Evolutionary conservation across 768 basidiomycete species (phyloP).

Genomic region (Naematelia aurantialba): DNA sequence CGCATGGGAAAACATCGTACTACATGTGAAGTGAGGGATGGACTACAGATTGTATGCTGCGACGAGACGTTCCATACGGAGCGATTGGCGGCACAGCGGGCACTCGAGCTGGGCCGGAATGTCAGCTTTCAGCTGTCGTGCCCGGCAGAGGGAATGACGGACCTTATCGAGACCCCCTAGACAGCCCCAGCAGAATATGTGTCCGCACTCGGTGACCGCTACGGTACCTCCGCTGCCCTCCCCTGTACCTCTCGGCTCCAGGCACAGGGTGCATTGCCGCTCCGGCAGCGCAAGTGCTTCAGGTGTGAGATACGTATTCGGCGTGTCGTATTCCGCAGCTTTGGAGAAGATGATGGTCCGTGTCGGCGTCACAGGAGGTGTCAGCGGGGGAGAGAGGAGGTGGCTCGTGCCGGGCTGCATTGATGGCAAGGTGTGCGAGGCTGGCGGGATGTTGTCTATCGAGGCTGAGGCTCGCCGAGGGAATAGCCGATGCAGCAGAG

Average conservation of each 20-base stretch:
- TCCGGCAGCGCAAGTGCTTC: conserved; percentile 26
- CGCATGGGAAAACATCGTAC: background rate
- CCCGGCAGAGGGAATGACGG: conserved; percentile 7
- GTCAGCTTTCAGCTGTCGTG: conserved; percentile 3
- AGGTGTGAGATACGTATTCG: conserved; percentile 36
- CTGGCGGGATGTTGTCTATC: background rate
- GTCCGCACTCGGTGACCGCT: conserved; percentile 50
- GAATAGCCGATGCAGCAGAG: conserved; percentile 23
- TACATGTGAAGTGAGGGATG: background rate
- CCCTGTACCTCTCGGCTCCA: conserved; percentile 42
- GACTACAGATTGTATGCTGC: conserved; percentile 44
- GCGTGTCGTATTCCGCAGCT: conserved; percentile 17
- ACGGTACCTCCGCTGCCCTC: conserved; percentile 46
- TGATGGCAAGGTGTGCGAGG: conserved; percentile 1
- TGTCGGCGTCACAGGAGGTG: conserved; percentile 21
- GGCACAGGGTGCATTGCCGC: conserved; percentile 47
- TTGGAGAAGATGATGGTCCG: conserved; percentile 21
- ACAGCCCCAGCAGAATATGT: conserved; percentile 52
- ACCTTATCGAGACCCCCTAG: conserved; percentile 50
- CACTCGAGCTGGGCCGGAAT: conserved; percentile 41
- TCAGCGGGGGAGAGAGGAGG: conserved; percentile 18
- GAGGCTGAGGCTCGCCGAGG: conserved; percentile 1
- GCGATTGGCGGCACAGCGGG: conserved; percentile 47
- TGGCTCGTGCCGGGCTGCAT: conserved; percentile 5
- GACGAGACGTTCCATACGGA: conserved; percentile 47